Evolutionary conservation across 2,329 filamentous ascomycete species (phyloP).

Genomic region (Ambrosiella cleistominuta): DNA sequence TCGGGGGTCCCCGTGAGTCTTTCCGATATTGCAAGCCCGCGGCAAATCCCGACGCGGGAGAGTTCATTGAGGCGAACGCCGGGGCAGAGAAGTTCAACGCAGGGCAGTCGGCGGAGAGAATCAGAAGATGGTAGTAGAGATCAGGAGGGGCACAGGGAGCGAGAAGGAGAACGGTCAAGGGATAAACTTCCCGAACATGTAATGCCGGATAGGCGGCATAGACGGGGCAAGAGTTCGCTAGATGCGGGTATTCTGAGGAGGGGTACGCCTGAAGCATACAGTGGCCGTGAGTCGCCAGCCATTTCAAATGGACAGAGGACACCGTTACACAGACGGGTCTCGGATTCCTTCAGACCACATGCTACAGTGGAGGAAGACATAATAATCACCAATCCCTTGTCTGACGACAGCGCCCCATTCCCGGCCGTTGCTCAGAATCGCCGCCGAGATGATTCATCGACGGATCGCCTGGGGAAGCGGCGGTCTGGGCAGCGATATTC

Average conservation of each 20-base stretch:
- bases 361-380: neutral
- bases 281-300: neutral
- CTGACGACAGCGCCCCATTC: conserved; percentile 51
- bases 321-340: conserved; percentile 5
- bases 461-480: conserved; percentile 24
- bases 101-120: conserved; percentile 27
- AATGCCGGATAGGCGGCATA: conserved; percentile 17
- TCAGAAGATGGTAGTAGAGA: neutral
- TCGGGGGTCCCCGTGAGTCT: conserved; percentile 21
- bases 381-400: conserved; percentile 7
- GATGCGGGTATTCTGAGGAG: conserved; percentile 4
- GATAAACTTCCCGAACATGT: conserved; percentile 25
- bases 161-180: too few species aligned
- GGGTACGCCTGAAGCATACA: conserved; percentile 1
- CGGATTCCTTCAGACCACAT: conserved; percentile 7
- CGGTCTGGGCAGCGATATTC: conserved; percentile 30
- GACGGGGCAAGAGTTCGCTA: conserved; percentile 7
- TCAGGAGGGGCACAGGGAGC: conserved; percentile 15
- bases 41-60: conserved; percentile 46
- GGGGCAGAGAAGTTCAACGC: conserved; percentile 27
- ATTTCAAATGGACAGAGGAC: neutral
- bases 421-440: conserved; percentile 48
- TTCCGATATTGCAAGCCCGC: conserved; percentile 21
- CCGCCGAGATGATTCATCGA: conserved; percentile 30
- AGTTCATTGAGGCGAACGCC: conserved; percentile 45